Evolutionary conservation across 805 yeast genomes (phyloP), one percentile per base, ranked within the genome.

Genomic region (Brettanomyces custersianus): DNA sequence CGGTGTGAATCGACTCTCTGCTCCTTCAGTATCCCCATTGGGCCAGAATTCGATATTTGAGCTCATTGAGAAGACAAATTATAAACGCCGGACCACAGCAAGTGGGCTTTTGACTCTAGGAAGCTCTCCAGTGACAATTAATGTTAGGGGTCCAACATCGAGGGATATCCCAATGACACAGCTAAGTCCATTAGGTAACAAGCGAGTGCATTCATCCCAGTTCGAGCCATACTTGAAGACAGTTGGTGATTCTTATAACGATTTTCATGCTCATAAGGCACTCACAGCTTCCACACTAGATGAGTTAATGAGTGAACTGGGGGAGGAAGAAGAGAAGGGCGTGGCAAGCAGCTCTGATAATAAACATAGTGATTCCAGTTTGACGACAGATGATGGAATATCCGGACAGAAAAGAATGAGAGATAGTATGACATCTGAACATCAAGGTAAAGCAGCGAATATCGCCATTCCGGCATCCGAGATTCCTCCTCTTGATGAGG

Each of bases 81-180:
- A 67, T 36, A 42, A 37, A 24, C 41, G 39, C 22, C 50, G 44
- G 30, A 52, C 58, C 13, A 54, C 55, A 46, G 44, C 48, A 4
- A 47, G 57, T 7, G 54, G 59, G 4, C 45, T 50, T 45, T 37
- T 54, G 12, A 46, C 52, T 16, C 44, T 51, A 10, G 43, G 39
- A 13, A 55, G 60, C 34, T 54, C 60, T 9, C 66, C 74, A 0
- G 53, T 62, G 5, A 67, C 67, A 8, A 55, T 72, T 22, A 69
- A 68, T 44, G 51, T 80, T 19, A 63, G 63, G 28, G 69, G 74
- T 6, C 97, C 98, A 0, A 80, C 95, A 0, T 64, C 72, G 2
- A 68, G 70, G 34, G 97, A 92, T 49, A 90, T 90, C 9, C 95
- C 96, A 0, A 86, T 80, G 18, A 79, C 86, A 9, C 75, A 70